These are phyloP conservation scores for Hypoxylon sp. DNA, from an alignment of 2,329 filamentous ascomycete genomes.

Conservation along the genomic window DNA sequence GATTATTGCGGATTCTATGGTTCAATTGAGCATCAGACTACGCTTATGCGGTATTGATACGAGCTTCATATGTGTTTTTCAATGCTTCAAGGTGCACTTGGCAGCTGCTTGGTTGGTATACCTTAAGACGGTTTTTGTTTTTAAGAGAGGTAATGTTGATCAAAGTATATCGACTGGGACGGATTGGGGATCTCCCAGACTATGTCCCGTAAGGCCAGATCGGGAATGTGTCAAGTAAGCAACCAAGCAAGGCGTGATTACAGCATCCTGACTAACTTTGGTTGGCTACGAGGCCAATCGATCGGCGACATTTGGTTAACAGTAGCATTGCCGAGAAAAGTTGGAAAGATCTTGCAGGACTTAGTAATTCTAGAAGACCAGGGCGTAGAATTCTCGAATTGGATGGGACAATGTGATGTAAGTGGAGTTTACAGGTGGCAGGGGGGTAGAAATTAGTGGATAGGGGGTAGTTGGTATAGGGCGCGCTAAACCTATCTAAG, in stretches of 20 bases:
- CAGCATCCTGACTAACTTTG: slow-evolving; percentile 26
- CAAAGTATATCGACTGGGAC: slow-evolving; percentile 9
- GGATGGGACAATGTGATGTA: slow-evolving; percentile 29
- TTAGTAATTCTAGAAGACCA: slow-evolving; percentile 42
- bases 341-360: slow-evolving; percentile 34
- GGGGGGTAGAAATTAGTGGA: too few species aligned
- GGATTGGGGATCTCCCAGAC: slow-evolving; percentile 11
- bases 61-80: neutral
- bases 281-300: slow-evolving; percentile 27
- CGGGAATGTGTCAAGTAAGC: slow-evolving; percentile 45
- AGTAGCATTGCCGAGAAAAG: slow-evolving; percentile 39
- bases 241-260: slow-evolving; percentile 34
- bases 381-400: slow-evolving; percentile 21
- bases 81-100: neutral
- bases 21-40: neutral
- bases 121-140: neutral
- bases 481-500: too few species aligned
- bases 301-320: slow-evolving; percentile 29
- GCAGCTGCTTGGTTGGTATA: too few species aligned
- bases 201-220: slow-evolving; percentile 26
- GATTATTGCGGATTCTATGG: slow-evolving; percentile 4
- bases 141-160: slow-evolving; percentile 1
- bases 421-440: too few species aligned
- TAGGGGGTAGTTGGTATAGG: too few species aligned
- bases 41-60: neutral